phyloP scores from a whole-genome alignment of 2,329 filamentous ascomycete genomes.

The Microsporum ferrugineum region DNA sequence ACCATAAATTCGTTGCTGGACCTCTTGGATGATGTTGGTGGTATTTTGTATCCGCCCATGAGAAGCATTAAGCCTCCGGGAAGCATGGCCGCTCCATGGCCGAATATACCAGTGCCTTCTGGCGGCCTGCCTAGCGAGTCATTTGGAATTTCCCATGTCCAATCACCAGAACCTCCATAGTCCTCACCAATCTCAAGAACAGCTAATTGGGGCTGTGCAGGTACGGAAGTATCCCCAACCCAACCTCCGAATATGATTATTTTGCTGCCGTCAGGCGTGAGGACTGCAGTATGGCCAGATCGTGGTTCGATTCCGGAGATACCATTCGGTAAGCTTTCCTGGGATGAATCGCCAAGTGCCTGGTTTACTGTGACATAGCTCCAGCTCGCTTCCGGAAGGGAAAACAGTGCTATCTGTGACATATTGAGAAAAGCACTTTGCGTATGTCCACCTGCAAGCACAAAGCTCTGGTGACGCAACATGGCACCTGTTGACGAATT shows the following conservation, averaged over 20 bases:
- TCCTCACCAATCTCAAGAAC: conserved; percentile 63
- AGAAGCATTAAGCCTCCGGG: conserved; percentile 52
- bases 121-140: conserved; percentile 31
- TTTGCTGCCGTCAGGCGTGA: conserved; percentile 66
- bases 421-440: conserved; percentile 80
- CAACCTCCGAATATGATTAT: conserved; percentile 79
- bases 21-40: conserved; percentile 30
- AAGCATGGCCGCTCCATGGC: conserved; percentile 51
- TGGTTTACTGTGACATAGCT: conserved; percentile 59
- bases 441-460: conserved; percentile 79
- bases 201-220: conserved; percentile 71
- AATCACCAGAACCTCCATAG: conserved; percentile 46
- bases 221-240: conserved; percentile 67
- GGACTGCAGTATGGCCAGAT: conserved; percentile 76
- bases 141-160: conserved; percentile 35
- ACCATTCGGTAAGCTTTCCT: conserved; percentile 46
- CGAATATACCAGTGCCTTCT: conserved; percentile 43
- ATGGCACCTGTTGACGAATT: conserved; percentile 51
- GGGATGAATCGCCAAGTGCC: conserved; percentile 31
- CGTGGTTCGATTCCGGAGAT: conserved; percentile 57
- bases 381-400: conserved; percentile 76
- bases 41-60: conserved; percentile 46
- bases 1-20: conserved; percentile 20
- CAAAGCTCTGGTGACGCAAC: conserved; percentile 64
- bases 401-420: conserved; percentile 80